Evolutionary conservation across 78 protist genomes (phyloP), one percentile per base, ranked within the genome.

Genomic region (Protostelium mycophagum): DNA sequence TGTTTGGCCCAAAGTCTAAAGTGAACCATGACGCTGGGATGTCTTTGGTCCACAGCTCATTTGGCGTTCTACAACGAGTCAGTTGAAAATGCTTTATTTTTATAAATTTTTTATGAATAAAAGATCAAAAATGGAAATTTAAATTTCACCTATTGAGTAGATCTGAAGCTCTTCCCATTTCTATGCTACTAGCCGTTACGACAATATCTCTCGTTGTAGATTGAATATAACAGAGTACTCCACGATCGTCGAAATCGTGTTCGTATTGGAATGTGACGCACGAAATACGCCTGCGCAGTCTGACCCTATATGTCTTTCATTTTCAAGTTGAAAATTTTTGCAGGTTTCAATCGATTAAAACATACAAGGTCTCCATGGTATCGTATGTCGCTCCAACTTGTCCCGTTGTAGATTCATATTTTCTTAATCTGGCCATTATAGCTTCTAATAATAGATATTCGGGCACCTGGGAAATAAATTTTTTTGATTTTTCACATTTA

Each of bases 21-120:
- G 86, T 85, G 35, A 95, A 93, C 97, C 97, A 95, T 28, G 96
- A 91, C 25, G 96, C 93, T 28, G 97, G 97, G 39, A 95, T 90
- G 73, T 95, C 96, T 35, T 95, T 91, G 34, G 97, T 95, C 97
- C 97, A 95, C 87, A 95, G 89, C 84, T 89, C 94, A 38, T 34
- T 39, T 28, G 95, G 93, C 38, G 88, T n/a, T 38, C 88, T 63
- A 28, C 86, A 91, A 10, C 88, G 90, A 1, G 88, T 86, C 86
- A 85, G 92, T 83, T 86, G 34, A 37, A 37, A 83, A 84, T 86
- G 86, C 28, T 91, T 91, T 38, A 88, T 92, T 39, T 92, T 91
- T 29, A 93, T 83, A 85, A 86, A 83, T 28, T 90, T 88, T 37
- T 90, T 87, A 34, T 86, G 85, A 16, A 87, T 89, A 86, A 73